Evolutionary conservation across 306 rosid genomes (phyloP), one percentile per base, ranked within the genome.

Genomic region (Aeschynomene evenia): DNA sequence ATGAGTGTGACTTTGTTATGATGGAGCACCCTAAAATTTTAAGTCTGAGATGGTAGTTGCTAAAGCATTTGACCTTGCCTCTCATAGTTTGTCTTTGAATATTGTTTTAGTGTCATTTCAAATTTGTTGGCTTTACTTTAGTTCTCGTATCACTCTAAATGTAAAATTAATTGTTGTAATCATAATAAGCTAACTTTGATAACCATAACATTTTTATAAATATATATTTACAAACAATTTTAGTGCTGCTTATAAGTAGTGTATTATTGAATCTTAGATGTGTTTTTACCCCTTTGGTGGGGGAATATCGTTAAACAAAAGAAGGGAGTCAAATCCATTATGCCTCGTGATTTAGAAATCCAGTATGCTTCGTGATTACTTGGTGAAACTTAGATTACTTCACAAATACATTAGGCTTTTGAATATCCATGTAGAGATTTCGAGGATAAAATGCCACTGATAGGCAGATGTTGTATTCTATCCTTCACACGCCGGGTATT

Each of bases 181-280:
- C 60, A 5, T 46, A 46, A 70, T 57, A 31, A 49, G 10, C 68
- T 34, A 72, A 48, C 58, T 36, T 31, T 34, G 52, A 23, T 36
- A 49, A 22, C 19, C 68, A 59, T 60, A 48, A 46, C 37, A 69
- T 11, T 55, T 55, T 55, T 55, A 36, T 56, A 56, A 14, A 12
- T n/a, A 12, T 62, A 5, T 59, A 2, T 11, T 59, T 34, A 4
- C 2, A 4, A 62, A 40, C 15, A 2, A 1, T 62, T 7, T 42
- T 62, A 36, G 0, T 5, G 49, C 21, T 62, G 24, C 39, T 62
- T 37, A 62, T 21, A 21, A 62, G 63, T 1, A 29, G 22, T 56
- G 63, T 20, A 56, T 29, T 1, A 7, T 55, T 26, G 24, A 36
- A 6, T 36, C n/a, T n/a, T n/a, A n/a, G n/a, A n/a, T 1, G 40